A percentile compares a stretch with the other conserved stretches of the same genome.
These are phyloP conservation scores for Soucietia sequanensis DNA, from an alignment of 805 yeast species.

Conservation along the genomic window DNA sequence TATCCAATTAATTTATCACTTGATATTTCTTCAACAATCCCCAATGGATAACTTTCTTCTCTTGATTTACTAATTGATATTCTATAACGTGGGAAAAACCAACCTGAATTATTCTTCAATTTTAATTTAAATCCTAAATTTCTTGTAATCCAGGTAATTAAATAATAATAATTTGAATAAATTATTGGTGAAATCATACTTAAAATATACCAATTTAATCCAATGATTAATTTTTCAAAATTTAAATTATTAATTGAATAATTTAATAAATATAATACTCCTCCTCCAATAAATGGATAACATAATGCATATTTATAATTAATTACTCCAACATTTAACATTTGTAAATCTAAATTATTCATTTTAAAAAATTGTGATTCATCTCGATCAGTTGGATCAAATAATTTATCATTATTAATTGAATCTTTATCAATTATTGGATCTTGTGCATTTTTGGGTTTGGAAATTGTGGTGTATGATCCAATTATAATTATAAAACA, in stretches of 20 bases:
- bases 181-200: conserved; percentile 32
- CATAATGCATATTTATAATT: conserved; percentile 27
- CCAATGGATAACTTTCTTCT: conserved; percentile 32
- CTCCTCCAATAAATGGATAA: conserved; percentile 47
- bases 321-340: conserved; percentile 5
- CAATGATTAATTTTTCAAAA: conserved; percentile 20
- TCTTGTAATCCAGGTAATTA: conserved; percentile 24
- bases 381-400: conserved; percentile 25
- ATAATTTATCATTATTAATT: conserved; percentile 7
- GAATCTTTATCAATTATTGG: conserved; percentile 15
- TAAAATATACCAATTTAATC: conserved; percentile 35
- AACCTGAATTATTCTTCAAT: conserved; percentile 20
- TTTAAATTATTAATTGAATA: conserved; percentile 32
- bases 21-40: conserved; percentile 30
- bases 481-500: conserved; percentile 22
- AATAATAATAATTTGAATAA: conserved; percentile 23
- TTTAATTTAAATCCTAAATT: conserved; percentile 18
- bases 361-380: conserved; percentile 9
- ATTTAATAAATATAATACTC: conserved; percentile 37
- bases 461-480: conserved; percentile 17
- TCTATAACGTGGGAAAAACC: conserved; percentile 35
- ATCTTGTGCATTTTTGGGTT: conserved; percentile 22
- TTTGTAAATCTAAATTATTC: conserved; percentile 7
- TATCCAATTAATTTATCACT: conserved; percentile 7
- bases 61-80: conserved; percentile 41